Percentiles rank a stretch among this genome's conserved stretches.
phyloP scores from a whole-genome alignment of 352 stramenopile genomes.

The Globisporangium radiosum region DNA sequence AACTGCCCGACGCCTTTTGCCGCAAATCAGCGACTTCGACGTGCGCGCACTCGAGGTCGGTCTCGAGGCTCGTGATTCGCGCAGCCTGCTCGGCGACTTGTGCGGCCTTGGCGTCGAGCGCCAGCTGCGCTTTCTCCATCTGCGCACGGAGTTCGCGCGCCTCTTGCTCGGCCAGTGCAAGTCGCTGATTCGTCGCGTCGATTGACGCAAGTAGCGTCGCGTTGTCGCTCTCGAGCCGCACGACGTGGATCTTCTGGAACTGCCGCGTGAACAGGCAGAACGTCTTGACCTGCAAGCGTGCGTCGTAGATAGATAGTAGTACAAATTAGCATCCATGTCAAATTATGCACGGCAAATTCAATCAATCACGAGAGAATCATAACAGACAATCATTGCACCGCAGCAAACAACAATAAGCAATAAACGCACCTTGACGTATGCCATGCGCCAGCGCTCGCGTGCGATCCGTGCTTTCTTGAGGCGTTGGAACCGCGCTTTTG shows the following conservation, averaged over 20 bases:
- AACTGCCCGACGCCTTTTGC: constrained; percentile 22
- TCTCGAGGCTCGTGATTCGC: constrained; percentile 53
- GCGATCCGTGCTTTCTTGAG: constrained; percentile 65
- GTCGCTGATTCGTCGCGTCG: constrained; percentile 28
- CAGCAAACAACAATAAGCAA: no score
- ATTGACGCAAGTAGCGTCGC: constrained; percentile 30
- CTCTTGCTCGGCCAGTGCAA: constrained; percentile 38
- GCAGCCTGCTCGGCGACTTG: constrained; percentile 53
- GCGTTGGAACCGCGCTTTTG: constrained; percentile 49
- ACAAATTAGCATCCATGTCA: no score
- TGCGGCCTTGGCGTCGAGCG: constrained; percentile 40
- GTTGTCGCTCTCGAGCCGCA: constrained; percentile 69
- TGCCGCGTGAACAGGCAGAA: constrained; percentile 54
- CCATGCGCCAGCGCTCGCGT: constrained; percentile 56
- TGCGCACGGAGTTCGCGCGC: constrained; percentile 36
- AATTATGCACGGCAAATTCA: no score
- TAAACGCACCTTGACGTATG: constrained; percentile 37
- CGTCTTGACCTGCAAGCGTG: constrained; percentile 17
- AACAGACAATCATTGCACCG: no score
- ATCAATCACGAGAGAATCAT: no score
- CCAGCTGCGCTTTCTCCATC: constrained; percentile 49
- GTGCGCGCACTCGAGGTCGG: constrained; percentile 39
- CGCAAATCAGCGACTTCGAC: constrained; percentile 48
- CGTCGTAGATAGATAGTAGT: no score
- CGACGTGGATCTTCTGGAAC: constrained; percentile 62